A percentile compares a stretch with the other conserved stretches of the same genome.
These are phyloP conservation scores for Cetradonia linearis DNA, from an alignment of 495 filamentous ascomycete genomes.

Conservation along the genomic window DNA sequence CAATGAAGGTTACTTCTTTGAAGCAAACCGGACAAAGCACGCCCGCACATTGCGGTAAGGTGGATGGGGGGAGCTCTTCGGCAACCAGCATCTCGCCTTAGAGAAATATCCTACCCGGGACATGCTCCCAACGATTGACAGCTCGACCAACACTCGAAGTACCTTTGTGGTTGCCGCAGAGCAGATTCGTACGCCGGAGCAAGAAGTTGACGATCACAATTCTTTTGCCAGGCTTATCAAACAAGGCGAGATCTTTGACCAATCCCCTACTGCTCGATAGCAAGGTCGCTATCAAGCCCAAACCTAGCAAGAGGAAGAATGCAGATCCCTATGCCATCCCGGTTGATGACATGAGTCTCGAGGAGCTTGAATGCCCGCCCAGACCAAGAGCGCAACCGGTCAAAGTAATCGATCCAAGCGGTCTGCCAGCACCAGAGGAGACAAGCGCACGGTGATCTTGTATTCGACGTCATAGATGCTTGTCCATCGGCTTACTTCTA, in stretches of 20 bases:
- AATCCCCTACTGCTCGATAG: not conserved
- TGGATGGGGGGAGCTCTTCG: not conserved
- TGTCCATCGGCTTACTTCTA: too few species aligned
- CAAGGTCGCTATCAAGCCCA: not conserved
- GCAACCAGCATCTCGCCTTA: not conserved
- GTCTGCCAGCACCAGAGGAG: not conserved
- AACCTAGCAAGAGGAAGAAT: not conserved
- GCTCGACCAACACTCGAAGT: not conserved
- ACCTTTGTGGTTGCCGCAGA: not conserved
- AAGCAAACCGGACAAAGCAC: not conserved
- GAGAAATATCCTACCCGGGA: not conserved
- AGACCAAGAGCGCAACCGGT: not conserved
- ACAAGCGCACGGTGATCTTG: not conserved
- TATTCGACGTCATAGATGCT: too few species aligned
- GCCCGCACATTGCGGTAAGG: not conserved
- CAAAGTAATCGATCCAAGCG: not conserved
- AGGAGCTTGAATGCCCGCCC: not conserved
- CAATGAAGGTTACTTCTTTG: not conserved
- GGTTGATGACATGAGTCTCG: constrained; percentile 3
- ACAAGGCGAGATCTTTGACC: not conserved
- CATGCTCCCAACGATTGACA: not conserved
- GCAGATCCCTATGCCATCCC: constrained; percentile 1
- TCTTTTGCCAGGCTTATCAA: not conserved
- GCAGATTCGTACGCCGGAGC: not conserved
- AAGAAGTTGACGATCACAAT: not conserved